Conservation (phyloP, 208 protist species). For the Angomonas ambiguus region DNA sequence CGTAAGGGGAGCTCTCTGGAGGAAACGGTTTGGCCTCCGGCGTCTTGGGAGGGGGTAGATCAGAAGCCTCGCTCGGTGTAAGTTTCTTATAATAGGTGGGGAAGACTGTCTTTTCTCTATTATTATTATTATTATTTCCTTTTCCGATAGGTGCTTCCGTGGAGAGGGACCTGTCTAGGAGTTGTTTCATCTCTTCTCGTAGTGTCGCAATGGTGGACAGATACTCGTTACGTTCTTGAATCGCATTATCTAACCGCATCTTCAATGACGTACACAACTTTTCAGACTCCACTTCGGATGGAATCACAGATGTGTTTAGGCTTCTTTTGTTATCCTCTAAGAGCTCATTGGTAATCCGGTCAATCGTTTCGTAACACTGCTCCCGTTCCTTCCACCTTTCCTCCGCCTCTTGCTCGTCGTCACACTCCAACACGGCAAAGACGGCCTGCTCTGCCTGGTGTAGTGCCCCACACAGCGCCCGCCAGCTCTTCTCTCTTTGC, state of each 20-base stretch:
- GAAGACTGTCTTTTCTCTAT: not conserved
- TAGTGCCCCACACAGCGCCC: constrained; percentile 45
- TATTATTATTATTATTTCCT: not conserved
- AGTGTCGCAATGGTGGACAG: constrained; percentile 14
- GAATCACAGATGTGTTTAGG: not conserved
- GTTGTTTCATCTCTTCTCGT: constrained; percentile 1
- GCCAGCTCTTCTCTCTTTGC: constrained; percentile 52
- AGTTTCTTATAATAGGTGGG: not conserved
- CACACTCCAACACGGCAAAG: constrained; percentile 36
- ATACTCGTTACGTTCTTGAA: constrained; percentile 16
- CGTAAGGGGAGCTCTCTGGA: constrained; percentile 8
- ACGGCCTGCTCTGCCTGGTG: constrained; percentile 57
- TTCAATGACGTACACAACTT: not conserved
- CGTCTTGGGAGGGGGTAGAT: not conserved
- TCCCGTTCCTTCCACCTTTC: constrained; percentile 26
- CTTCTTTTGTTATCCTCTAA: constrained; percentile 2
- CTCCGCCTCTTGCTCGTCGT: constrained; percentile 29
- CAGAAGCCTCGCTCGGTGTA: not conserved
- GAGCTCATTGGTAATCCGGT: constrained; percentile 40
- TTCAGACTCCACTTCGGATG: not conserved
- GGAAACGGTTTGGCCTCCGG: not conserved
- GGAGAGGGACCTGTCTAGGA: not conserved
- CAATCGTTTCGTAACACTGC: constrained; percentile 36
- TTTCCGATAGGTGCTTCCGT: not conserved
- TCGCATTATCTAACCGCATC: constrained; percentile 4